Conservation (phyloP, 129 eudicot genomes). For the Pseudognaphalium luteoalbum region DNA sequence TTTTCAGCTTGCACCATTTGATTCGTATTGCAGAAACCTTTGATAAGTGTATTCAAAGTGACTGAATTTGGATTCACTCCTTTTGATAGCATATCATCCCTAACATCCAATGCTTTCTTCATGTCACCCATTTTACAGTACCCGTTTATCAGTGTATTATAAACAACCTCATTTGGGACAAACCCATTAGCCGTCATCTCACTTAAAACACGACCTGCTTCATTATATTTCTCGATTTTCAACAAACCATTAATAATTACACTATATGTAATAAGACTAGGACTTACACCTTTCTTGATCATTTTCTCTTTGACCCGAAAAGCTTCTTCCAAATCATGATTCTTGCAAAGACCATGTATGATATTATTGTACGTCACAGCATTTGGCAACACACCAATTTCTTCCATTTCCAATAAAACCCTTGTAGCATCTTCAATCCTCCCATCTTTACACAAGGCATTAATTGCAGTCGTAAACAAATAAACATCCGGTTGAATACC, state of each 20-base stretch:
- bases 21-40: constrained; percentile 56
- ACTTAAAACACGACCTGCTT: constrained; percentile 47
- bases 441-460: constrained; percentile 62
- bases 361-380: constrained; percentile 74
- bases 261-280: constrained; percentile 64
- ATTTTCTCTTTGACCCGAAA: constrained; percentile 57
- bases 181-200: constrained; percentile 65
- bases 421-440: constrained; percentile 49
- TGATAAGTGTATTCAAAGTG: constrained; percentile 57
- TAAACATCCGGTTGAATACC: constrained; percentile 61
- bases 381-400: constrained; percentile 51
- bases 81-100: constrained; percentile 58
- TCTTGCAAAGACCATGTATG: constrained; percentile 62
- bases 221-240: constrained; percentile 50
- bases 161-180: constrained; percentile 64
- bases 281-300: constrained; percentile 50
- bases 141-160: constrained; percentile 71
- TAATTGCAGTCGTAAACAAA: constrained; percentile 51
- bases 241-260: constrained; percentile 58
- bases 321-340: constrained; percentile 52
- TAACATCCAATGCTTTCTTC: constrained; percentile 49
- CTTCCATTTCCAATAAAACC: constrained; percentile 59
- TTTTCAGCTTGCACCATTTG: constrained; percentile 46
- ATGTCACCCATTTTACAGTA: constrained; percentile 62
- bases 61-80: constrained; percentile 61